phyloP scores from a whole-genome alignment of 2,329 filamentous ascomycete species.

The Colletotrichum sp. region DNA sequence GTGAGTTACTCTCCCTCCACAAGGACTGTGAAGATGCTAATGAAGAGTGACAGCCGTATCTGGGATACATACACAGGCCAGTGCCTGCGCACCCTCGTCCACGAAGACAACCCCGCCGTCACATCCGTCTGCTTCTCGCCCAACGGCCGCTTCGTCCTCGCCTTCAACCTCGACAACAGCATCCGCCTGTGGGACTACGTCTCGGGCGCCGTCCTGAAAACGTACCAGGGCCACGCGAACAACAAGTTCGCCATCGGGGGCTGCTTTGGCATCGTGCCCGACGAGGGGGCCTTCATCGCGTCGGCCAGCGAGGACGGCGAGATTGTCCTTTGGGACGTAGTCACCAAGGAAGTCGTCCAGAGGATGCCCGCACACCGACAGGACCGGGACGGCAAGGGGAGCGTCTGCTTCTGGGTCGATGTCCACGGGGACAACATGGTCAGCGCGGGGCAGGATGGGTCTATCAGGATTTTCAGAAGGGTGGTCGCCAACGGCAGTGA shows the following conservation, averaged over 20 bases:
- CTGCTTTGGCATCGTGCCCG: slow-evolving; percentile 70
- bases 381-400: slow-evolving; percentile 31
- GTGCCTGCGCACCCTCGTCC: slow-evolving; percentile 91
- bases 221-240: slow-evolving; percentile 92
- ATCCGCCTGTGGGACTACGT: slow-evolving; percentile 96
- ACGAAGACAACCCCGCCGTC: slow-evolving; percentile 93
- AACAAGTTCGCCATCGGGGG: slow-evolving; percentile 83
- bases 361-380: slow-evolving; percentile 53
- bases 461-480: slow-evolving; percentile 54
- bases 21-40: too few relatives aligned
- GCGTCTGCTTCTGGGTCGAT: slow-evolving; percentile 71
- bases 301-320: slow-evolving; percentile 88
- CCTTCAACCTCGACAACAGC: slow-evolving; percentile 89
- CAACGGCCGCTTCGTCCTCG: slow-evolving; percentile 91
- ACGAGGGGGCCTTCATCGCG: slow-evolving; percentile 65
- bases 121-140: slow-evolving; percentile 90
- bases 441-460: slow-evolving; percentile 60
- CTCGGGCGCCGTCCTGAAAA: slow-evolving; percentile 90
- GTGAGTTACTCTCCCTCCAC: too few relatives aligned
- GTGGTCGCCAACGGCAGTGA: background rate
- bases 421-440: slow-evolving; percentile 61
- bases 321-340: slow-evolving; percentile 89
- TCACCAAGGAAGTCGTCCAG: slow-evolving; percentile 83
- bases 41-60: slow-evolving; percentile 63
- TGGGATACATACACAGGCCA: slow-evolving; percentile 97